Conservation (phyloP, 768 basidiomycete genomes). For the Boletus tomentosulus region DNA sequence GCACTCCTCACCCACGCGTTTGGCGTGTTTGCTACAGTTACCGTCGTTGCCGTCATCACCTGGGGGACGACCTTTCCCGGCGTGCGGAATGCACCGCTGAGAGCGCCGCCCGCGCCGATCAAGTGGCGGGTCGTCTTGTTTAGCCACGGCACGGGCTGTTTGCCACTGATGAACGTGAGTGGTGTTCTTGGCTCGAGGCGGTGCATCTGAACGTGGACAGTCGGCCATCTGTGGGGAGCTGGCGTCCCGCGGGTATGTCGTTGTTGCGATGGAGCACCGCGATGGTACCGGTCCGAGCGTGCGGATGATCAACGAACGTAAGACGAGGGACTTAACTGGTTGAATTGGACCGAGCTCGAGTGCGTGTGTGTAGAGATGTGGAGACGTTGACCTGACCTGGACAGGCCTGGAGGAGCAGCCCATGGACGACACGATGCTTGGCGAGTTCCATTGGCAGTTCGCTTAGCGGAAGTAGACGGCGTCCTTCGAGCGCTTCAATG, state of each 20-base stretch:
- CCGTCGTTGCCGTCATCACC: constrained; percentile 22
- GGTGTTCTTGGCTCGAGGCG: too few species aligned
- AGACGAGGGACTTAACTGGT: constrained; percentile 16
- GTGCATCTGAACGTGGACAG: too few species aligned
- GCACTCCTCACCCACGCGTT: too few species aligned
- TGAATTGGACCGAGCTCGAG: constrained; percentile 30
- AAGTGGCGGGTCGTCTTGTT: constrained; percentile 43
- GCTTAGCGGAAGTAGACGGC: constrained; percentile 37
- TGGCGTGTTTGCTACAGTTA: constrained; percentile 10
- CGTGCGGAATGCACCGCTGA: constrained; percentile 24
- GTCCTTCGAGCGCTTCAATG: constrained; percentile 20
- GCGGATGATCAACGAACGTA: constrained; percentile 17
- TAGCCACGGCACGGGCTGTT: constrained; percentile 44
- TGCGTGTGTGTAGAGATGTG: background rate
- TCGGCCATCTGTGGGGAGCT: constrained; percentile 35
- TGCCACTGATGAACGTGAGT: constrained; percentile 35
- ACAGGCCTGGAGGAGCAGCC: constrained; percentile 29
- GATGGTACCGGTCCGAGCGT: constrained; percentile 43
- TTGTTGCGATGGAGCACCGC: constrained; percentile 43
- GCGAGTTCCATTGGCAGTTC: constrained; percentile 32
- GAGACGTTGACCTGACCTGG: constrained; percentile 14
- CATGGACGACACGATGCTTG: constrained; percentile 31
- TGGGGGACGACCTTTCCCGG: constrained; percentile 33
- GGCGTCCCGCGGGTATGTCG: constrained; percentile 41
- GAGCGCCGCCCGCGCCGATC: constrained; percentile 7